Conservation (phyloP, 1,284 basidiomycete genomes). For the Sanghuangporus sanghuang region DNA sequence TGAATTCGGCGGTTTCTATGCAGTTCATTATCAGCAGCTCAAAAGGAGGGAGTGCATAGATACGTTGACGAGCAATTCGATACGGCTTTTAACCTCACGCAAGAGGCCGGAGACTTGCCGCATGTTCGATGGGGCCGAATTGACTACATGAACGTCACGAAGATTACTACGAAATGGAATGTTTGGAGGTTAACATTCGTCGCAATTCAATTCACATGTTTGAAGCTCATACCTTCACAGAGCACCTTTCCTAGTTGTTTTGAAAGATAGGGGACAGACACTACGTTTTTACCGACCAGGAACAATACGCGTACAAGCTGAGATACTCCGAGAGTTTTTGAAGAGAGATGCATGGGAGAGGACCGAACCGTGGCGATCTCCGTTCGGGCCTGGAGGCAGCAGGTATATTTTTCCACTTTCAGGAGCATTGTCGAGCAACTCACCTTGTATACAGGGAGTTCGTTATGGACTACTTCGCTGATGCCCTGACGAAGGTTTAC, state of each 20-base stretch:
- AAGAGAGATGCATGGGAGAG: conserved; percentile 52
- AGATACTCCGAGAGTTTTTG: conserved; percentile 58
- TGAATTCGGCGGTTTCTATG: conserved; percentile 3
- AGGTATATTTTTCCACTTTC: conserved; percentile 40
- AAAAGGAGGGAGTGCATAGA: conserved; percentile 59
- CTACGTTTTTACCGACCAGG: conserved; percentile 70
- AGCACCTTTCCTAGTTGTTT: conserved; percentile 62
- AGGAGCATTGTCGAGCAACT: neutral
- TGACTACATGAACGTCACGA: conserved; percentile 76
- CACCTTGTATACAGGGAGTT: conserved; percentile 47
- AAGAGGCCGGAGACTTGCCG: conserved; percentile 56
- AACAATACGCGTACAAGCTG: conserved; percentile 51
- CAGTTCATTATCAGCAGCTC: conserved; percentile 58
- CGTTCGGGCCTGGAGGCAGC: conserved; percentile 65
- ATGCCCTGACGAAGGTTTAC: conserved; percentile 46
- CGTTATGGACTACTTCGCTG: conserved; percentile 56
- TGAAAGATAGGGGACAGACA: conserved; percentile 61
- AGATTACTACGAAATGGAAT: conserved; percentile 73
- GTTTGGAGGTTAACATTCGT: conserved; percentile 58
- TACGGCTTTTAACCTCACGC: conserved; percentile 56
- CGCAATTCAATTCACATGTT: neutral
- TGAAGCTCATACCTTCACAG: conserved; percentile 30
- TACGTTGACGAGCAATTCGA: conserved; percentile 68
- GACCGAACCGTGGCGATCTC: conserved; percentile 54
- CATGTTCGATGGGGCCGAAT: conserved; percentile 73